Evolutionary conservation across 768 basidiomycete genomes (phyloP), one percentile per base, ranked within the genome.

Genomic region (Boletus vermiculosoides): DNA sequence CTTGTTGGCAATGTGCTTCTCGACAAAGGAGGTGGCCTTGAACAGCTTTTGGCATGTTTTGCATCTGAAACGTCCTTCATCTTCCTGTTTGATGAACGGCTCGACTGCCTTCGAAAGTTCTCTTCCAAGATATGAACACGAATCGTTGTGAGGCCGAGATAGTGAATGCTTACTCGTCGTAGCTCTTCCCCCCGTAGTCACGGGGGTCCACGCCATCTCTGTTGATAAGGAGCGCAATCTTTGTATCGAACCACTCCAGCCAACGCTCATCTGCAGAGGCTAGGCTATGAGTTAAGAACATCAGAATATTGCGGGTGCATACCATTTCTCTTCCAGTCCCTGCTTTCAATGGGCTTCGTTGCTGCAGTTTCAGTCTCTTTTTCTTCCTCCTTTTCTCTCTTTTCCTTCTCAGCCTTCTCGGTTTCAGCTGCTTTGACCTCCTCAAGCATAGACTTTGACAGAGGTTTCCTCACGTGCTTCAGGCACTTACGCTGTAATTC

Each of bases 21-120:
- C 93, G 47, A 98, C 91, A 74, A 98, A 99, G 25, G 94, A 86
- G 34, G 91, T 89, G 5, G 94, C 97, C 72, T 95, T 95, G 86
- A 99, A 99, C 22, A 98, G 80, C 77, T 99, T 99, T 74, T 87
- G 88, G 73, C 97, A 99, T 30, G 87, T 87, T 78, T 92, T 96
- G 78, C 97, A 99, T 61, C 97, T 82, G 77, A 91, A 98, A 71
- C 97, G 98, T 66, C 88, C 92, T 73, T 96, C 93, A 63, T 98
- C 96, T 73, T 98, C 96, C 70, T 94, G 90, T 74, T 95, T 95
- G 71, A 98, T 83, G 70, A 81, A 81, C 2, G 86, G 86, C 54
- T 90, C 89, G 23, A 88, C 85, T 13, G 87, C 80, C 66, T 87
- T 92, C 50, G 84, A 80, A 50, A 95, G 77, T 69, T 95, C 94